Evolutionary conservation across 1,284 basidiomycete genomes (phyloP).

Genomic region (Gymnopus androsaceus): DNA sequence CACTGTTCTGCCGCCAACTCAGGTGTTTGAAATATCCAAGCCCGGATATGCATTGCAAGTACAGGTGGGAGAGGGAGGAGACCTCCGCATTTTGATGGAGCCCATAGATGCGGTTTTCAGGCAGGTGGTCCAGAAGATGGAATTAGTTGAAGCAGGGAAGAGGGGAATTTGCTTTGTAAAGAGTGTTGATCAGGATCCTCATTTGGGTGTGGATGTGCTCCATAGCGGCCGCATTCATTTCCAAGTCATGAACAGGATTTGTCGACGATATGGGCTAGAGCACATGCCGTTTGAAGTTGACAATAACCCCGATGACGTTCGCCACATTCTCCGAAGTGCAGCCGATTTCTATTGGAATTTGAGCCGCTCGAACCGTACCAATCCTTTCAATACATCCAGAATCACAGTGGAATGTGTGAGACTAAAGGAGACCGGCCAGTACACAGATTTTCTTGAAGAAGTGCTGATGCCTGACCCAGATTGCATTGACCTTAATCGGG

Average conservation of each 20-base stretch:
- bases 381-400: neutral
- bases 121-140: neutral
- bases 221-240: neutral
- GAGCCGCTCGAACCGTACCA: neutral
- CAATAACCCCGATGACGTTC: neutral
- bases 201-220: neutral
- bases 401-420: constrained; percentile 11
- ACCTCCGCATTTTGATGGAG: constrained; percentile 12
- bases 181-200: neutral
- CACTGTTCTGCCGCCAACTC: neutral
- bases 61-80: constrained; percentile 8
- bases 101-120: constrained; percentile 2
- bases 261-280: constrained; percentile 1
- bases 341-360: constrained; percentile 17
- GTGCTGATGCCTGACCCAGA: constrained; percentile 10
- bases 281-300: constrained; percentile 6
- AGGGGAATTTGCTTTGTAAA: constrained; percentile 5
- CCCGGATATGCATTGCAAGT: constrained; percentile 14
- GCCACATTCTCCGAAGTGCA: constrained; percentile 8
- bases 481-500: constrained; percentile 6
- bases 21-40: neutral
- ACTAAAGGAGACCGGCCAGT: neutral
- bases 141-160: neutral
- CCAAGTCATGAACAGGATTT: constrained; percentile 4
- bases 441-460: neutral